phyloP scores from a whole-genome alignment of 805 yeast species.

The Metschnikowia proteae region DNA sequence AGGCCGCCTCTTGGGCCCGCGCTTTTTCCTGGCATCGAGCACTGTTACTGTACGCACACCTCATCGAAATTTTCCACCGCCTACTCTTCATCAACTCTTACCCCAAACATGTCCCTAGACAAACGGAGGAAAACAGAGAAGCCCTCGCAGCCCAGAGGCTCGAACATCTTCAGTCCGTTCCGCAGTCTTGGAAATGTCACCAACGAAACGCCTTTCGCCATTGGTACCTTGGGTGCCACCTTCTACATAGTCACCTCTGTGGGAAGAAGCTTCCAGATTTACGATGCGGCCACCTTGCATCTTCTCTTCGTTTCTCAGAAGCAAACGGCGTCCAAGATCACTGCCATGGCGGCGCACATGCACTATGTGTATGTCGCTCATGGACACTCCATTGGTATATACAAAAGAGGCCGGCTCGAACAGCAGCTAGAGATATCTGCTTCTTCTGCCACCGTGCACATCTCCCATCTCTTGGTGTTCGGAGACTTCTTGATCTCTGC shows the following conservation, averaged over 20 bases:
- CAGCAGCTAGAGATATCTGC: constrained; percentile 15
- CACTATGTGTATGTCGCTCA: constrained; percentile 80
- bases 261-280: constrained; percentile 86
- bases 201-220: constrained; percentile 77
- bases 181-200: constrained; percentile 87
- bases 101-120: constrained; percentile 17
- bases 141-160: constrained; percentile 17
- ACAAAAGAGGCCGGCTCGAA: constrained; percentile 72
- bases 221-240: constrained; percentile 84
- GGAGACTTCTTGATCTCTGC: constrained; percentile 74
- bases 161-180: constrained; percentile 73
- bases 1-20: not conserved
- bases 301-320: constrained; percentile 79
- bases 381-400: constrained; percentile 70
- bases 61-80: constrained; percentile 10
- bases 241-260: constrained; percentile 87
- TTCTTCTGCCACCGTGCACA: constrained; percentile 24
- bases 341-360: constrained; percentile 71
- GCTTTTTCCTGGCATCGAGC: constrained; percentile 4
- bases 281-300: constrained; percentile 84
- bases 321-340: constrained; percentile 68
- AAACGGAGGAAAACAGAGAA: constrained; percentile 31
- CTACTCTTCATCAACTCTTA: not conserved
- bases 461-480: constrained; percentile 57
- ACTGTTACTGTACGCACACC: constrained; percentile 9